A percentile compares a stretch with the other conserved stretches of the same genome.
These are phyloP conservation scores for Cercophora samala DNA, from an alignment of 495 filamentous ascomycete genomes.

Conservation along the genomic window DNA sequence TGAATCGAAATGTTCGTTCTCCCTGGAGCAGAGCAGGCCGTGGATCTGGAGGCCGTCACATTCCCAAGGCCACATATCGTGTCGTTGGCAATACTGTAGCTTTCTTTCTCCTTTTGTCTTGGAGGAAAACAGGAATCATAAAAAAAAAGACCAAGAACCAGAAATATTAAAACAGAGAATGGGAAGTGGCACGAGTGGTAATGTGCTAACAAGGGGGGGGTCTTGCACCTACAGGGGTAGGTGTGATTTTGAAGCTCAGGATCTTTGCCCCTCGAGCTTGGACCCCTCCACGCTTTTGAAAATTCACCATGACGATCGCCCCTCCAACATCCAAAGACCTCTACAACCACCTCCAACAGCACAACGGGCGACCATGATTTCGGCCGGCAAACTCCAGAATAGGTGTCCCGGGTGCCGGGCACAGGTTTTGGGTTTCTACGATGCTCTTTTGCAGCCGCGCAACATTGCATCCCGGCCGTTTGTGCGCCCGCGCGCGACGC, in stretches of 20 bases:
- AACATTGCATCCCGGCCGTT: constrained; percentile 23
- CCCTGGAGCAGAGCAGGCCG: too few relatives aligned
- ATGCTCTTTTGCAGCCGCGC: constrained; percentile 33
- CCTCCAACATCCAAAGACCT: neutral
- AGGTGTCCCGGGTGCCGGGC: constrained; percentile 51
- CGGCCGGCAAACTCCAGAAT: constrained; percentile 42
- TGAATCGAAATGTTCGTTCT: too few relatives aligned
- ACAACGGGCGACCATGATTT: constrained; percentile 40
- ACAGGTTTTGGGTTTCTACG: constrained; percentile 47
- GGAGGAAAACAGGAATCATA: too few relatives aligned
- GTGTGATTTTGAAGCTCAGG: constrained; percentile 2
- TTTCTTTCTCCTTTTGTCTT: too few relatives aligned
- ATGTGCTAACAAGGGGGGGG: constrained; percentile 8
- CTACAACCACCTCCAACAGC: constrained; percentile 9
- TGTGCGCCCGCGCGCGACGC: constrained; percentile 17
- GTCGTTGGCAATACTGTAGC: too few relatives aligned
- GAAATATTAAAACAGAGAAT: too few relatives aligned
- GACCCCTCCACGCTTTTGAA: constrained; percentile 1
- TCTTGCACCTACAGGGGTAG: neutral
- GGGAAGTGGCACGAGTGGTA: too few relatives aligned
- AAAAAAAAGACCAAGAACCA: too few relatives aligned
- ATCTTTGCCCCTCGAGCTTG: constrained; percentile 8
- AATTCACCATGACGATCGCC: constrained; percentile 5
- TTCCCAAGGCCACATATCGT: too few relatives aligned
- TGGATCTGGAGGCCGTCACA: too few relatives aligned